A percentile compares a stretch with the other conserved stretches of the same genome.
Evolutionary conservation across 345 rosid genomes (phyloP).

Genomic region (Camelina neglecta): DNA sequence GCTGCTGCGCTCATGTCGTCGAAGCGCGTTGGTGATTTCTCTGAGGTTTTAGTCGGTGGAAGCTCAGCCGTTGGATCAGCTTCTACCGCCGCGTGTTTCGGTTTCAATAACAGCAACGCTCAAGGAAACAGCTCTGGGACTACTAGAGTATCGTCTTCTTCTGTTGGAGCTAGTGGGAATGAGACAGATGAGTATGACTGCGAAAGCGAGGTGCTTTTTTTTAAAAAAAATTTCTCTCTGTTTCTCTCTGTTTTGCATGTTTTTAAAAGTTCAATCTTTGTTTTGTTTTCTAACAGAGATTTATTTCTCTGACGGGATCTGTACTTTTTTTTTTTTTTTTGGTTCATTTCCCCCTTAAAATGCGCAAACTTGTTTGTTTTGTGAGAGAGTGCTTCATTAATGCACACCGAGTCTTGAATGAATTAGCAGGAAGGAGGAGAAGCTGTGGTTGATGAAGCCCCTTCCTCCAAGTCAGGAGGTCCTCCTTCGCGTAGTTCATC

Average conservation of each 20-base stretch:
- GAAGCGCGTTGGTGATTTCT: slow-evolving; percentile 20
- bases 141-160: slow-evolving; percentile 52
- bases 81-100: slow-evolving; percentile 32
- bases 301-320: slow-evolving; percentile 35
- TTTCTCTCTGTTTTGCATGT: slow-evolving; percentile 18
- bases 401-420: background rate
- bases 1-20: background rate
- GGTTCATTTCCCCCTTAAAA: background rate
- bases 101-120: slow-evolving; percentile 39
- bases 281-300: slow-evolving; percentile 18
- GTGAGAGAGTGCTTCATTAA: slow-evolving; percentile 2
- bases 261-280: background rate
- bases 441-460: slow-evolving; percentile 59
- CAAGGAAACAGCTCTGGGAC: slow-evolving; percentile 39
- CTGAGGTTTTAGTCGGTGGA: slow-evolving; percentile 32
- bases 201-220: slow-evolving; percentile 74
- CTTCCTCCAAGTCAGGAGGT: slow-evolving; percentile 44
- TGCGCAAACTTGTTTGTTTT: background rate
- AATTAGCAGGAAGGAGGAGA: slow-evolving; percentile 65
- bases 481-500: slow-evolving; percentile 63
- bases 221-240: background rate
- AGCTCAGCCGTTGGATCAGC: slow-evolving; percentile 37
- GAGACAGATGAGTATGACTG: slow-evolving; percentile 74
- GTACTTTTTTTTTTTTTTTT: background rate
- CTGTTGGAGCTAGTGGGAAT: slow-evolving; percentile 60